Conservation (phyloP, 1,284 basidiomycete species). For the Cutaneotrichosporon sp. region DNA sequence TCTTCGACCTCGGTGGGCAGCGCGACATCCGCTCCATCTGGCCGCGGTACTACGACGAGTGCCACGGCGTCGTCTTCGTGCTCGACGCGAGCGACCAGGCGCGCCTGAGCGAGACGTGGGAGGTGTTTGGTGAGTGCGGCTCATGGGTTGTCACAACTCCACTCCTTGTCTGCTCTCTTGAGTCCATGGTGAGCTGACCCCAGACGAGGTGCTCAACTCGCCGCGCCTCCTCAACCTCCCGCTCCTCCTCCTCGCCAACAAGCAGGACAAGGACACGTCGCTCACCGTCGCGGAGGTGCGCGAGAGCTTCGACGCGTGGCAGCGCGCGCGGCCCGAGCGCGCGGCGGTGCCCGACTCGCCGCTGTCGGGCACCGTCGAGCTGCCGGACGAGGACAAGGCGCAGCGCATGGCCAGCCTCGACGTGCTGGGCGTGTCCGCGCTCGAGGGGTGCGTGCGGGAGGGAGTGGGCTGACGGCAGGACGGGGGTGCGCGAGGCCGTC, state of each 20-base stretch:
- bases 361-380: constrained; percentile 1
- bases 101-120: constrained; percentile 85
- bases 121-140: constrained; percentile 80
- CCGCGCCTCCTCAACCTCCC: constrained; percentile 85
- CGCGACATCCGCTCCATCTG: constrained; percentile 87
- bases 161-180: no score
- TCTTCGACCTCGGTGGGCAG: constrained; percentile 93
- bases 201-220: constrained; percentile 79
- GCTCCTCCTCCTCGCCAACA: constrained; percentile 84
- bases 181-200: not conserved
- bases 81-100: constrained; percentile 86
- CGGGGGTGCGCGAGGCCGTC: constrained; percentile 83
- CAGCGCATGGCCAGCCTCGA: constrained; percentile 73
- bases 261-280: constrained; percentile 77
- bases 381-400: constrained; percentile 19
- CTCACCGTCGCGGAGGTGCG: constrained; percentile 85
- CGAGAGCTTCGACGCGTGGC: constrained; percentile 84
- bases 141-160: no score
- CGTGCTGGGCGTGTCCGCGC: constrained; percentile 83
- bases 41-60: constrained; percentile 90
- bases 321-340: constrained; percentile 29
- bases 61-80: constrained; percentile 89
- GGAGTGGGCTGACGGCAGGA: constrained; percentile 57
- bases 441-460: constrained; percentile 71
- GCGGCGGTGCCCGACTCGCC: not conserved